Evolutionary conservation across 495 filamentous ascomycete genomes (phyloP).

Genomic region (Xylaria flabelliformis): DNA sequence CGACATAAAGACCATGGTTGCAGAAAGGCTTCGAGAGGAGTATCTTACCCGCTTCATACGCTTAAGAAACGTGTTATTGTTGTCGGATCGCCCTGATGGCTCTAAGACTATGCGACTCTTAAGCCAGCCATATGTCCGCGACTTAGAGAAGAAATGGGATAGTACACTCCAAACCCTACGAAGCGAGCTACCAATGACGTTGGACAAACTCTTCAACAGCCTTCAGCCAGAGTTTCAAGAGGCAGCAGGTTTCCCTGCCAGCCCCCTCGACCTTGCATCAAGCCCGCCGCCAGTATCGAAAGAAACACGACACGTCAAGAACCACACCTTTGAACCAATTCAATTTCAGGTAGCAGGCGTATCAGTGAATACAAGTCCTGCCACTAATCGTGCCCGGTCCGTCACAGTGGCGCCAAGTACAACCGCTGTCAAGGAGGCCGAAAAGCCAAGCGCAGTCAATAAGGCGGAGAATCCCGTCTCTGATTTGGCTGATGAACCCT

Average conservation of each 20-base stretch:
- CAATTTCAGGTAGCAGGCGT: neutral
- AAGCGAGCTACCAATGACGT: slow-evolving; percentile 2
- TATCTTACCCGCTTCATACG: neutral
- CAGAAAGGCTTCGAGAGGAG: slow-evolving; percentile 2
- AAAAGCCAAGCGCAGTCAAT: neutral
- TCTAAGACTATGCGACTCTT: slow-evolving; percentile 11
- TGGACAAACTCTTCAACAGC: slow-evolving; percentile 5
- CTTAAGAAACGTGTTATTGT: neutral
- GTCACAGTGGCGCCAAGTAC: neutral
- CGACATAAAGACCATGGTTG: neutral
- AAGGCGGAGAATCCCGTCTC: neutral
- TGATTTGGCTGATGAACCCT: neutral
- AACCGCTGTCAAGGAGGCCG: neutral
- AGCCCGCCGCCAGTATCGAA: neutral
- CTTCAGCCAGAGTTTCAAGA: slow-evolving; percentile 14
- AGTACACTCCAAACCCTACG: neutral
- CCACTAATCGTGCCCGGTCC: slow-evolving; percentile 2
- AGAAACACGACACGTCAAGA: neutral
- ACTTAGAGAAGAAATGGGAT: neutral
- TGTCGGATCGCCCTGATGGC: neutral
- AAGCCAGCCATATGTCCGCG: neutral
- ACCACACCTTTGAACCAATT: neutral
- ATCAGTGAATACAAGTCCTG: neutral
- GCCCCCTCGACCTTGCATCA: neutral
- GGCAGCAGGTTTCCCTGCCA: neutral